Evolutionary conservation across 2,329 filamentous ascomycete genomes (phyloP).

Genomic region (Colletotrichum theobromicola): DNA sequence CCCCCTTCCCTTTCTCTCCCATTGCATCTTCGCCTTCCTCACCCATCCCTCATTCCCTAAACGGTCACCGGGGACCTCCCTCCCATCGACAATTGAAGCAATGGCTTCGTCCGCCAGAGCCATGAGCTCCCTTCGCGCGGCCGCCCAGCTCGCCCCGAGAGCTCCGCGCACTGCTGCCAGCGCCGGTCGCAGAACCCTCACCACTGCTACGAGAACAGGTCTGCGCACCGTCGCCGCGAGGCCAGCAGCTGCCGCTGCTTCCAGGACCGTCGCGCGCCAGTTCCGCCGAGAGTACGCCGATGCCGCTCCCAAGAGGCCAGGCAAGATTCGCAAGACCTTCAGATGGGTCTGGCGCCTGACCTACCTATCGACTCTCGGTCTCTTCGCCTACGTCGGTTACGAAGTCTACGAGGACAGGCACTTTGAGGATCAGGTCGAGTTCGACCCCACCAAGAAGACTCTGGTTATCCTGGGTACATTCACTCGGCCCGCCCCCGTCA

Average conservation of each 20-base stretch:
- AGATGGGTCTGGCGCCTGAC: constrained; percentile 84
- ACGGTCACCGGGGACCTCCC: constrained; percentile 4
- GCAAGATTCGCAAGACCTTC: constrained; percentile 71
- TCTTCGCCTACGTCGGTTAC: constrained; percentile 76
- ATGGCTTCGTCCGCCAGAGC: constrained; percentile 55
- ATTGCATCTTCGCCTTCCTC: constrained; percentile 9
- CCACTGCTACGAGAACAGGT: constrained; percentile 32
- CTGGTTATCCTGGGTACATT: constrained; percentile 86
- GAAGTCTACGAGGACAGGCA: constrained; percentile 83
- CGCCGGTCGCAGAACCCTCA: constrained; percentile 35
- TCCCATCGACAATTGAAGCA: constrained; percentile 28
- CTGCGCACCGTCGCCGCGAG: constrained; percentile 13
- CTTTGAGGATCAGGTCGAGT: constrained; percentile 77
- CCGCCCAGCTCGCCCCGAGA: constrained; percentile 28
- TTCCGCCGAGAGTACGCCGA: constrained; percentile 57
- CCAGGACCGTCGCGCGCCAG: constrained; percentile 36
- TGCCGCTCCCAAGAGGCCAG: constrained; percentile 51
- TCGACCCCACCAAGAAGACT: constrained; percentile 93
- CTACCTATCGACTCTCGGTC: constrained; percentile 75
- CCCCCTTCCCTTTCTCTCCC: background rate
- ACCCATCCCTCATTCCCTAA: background rate
- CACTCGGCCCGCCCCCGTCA: background rate
- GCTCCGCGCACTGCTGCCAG: constrained; percentile 26
- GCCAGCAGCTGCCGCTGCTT: background rate
- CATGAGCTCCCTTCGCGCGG: constrained; percentile 37